Percentiles rank a stretch among this genome's conserved stretches.
phyloP scores from a whole-genome alignment of 2,329 filamentous ascomycete species.

The Ophiostoma ips region DNA sequence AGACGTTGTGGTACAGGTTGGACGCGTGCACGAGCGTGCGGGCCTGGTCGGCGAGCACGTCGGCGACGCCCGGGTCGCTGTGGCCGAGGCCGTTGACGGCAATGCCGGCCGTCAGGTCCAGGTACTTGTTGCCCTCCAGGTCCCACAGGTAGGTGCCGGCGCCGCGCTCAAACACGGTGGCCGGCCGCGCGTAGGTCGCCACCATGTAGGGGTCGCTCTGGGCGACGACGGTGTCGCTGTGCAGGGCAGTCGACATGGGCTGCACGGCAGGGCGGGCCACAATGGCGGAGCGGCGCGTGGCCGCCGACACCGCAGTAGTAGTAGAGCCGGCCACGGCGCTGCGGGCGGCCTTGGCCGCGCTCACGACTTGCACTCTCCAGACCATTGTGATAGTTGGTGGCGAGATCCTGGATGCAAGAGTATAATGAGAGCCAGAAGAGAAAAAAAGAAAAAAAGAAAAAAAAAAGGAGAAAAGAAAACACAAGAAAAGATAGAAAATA shows the following conservation, averaged over 20 bases:
- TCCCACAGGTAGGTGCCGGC: conserved; percentile 84
- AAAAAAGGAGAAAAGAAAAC: no score
- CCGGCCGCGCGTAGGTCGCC: conserved; percentile 80
- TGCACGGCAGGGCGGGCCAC: conserved; percentile 2
- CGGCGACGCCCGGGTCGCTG: conserved; percentile 64
- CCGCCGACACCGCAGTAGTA: not conserved
- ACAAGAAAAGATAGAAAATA: not conserved
- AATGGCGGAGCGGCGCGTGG: not conserved
- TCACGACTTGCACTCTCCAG: conserved; percentile 7
- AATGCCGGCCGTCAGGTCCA: conserved; percentile 93
- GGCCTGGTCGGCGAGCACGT: conserved; percentile 51
- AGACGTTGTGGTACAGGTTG: conserved; percentile 94
- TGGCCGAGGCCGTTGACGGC: conserved; percentile 90
- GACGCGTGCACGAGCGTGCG: conserved; percentile 78
- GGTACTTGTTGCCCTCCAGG: conserved; percentile 72
- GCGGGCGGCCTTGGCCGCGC: conserved; percentile 9
- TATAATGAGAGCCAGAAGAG: no score
- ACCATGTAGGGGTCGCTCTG: conserved; percentile 83
- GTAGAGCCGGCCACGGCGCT: not conserved
- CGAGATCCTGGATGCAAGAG: no score
- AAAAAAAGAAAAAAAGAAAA: no score
- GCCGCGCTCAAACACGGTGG: conserved; percentile 79
- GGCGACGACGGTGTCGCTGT: conserved; percentile 57
- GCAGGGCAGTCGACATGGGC: not conserved
- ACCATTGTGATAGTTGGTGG: not conserved